A percentile compares a stretch with the other conserved stretches of the same genome.
phyloP scores from a whole-genome alignment of 78 protist genomes.

The Planoprotostelium fungivorum region DNA sequence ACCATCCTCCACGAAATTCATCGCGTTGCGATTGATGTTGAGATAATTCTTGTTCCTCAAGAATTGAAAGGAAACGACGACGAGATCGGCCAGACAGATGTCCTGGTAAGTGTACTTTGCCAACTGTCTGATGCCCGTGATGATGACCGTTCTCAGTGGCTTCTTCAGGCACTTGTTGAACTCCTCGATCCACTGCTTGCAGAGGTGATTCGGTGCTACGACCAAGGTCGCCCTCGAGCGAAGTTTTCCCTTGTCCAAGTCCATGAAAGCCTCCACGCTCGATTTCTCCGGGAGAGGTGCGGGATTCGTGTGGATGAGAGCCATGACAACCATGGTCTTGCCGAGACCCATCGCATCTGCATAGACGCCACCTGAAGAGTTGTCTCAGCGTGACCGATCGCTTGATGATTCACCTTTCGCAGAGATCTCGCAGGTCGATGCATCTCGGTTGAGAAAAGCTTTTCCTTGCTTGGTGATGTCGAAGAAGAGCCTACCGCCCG shows the following conservation, averaged over 20 bases:
- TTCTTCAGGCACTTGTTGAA: not conserved
- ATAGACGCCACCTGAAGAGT: not conserved
- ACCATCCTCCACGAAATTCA: too few species aligned
- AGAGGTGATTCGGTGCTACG: constrained; percentile 4
- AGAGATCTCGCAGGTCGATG: not conserved
- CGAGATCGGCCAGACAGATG: constrained; percentile 7
- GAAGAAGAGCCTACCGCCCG: too few species aligned
- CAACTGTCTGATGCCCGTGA: not conserved
- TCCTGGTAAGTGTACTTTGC: not conserved
- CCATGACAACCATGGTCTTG: not conserved
- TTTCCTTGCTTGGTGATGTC: not conserved
- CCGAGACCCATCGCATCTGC: constrained; percentile 1
- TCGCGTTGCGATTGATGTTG: not conserved
- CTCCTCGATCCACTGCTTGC: constrained; percentile 5
- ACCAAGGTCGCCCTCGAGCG: constrained; percentile 7
- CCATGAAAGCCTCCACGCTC: not conserved
- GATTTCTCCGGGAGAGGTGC: not conserved
- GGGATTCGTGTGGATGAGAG: not conserved
- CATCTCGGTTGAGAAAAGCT: not conserved
- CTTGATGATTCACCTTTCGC: not conserved
- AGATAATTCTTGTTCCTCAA: constrained; percentile 3
- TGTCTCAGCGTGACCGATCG: not conserved
- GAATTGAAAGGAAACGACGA: constrained; percentile 9
- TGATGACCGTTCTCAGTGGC: not conserved
- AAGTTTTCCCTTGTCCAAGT: not conserved